phyloP scores from a whole-genome alignment of 257 asterid genomes.

The Solanum pimpinellifolium region DNA sequence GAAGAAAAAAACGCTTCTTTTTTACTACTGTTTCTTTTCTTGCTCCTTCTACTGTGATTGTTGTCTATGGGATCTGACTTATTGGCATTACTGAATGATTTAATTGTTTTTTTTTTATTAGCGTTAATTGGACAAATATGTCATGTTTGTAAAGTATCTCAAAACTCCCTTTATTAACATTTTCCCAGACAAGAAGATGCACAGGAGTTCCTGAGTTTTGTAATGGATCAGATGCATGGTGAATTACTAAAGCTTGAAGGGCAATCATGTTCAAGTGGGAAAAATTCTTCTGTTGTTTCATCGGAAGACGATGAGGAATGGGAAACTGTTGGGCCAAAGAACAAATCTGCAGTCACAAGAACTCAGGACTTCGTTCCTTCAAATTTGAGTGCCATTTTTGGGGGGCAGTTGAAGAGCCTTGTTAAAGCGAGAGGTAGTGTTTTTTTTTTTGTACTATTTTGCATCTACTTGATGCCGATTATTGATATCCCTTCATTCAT shows the following conservation, averaged over 20 bases:
- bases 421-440: constrained; percentile 68
- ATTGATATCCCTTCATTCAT: not conserved
- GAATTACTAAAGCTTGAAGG: constrained; percentile 85
- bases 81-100: not conserved
- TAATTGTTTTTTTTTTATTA: not conserved
- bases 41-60: not conserved
- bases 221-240: constrained; percentile 88
- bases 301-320: constrained; percentile 83
- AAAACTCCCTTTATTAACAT: not conserved
- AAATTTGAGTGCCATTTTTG: constrained; percentile 66
- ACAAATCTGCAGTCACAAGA: constrained; percentile 91
- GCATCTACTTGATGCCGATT: not conserved
- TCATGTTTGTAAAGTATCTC: not conserved
- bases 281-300: constrained; percentile 49
- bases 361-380: constrained; percentile 71
- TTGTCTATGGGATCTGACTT: not conserved
- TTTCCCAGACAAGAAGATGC: constrained; percentile 90
- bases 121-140: not conserved
- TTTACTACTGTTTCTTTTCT: not conserved
- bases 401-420: constrained; percentile 75
- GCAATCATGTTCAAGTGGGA: constrained; percentile 36
- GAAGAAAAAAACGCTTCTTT: not conserved
- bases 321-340: constrained; percentile 97
- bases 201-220: constrained; percentile 77
- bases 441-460: not conserved